Conservation (phyloP, 108 stramenopile species). For the Discostella pseudostelligera region DNA sequence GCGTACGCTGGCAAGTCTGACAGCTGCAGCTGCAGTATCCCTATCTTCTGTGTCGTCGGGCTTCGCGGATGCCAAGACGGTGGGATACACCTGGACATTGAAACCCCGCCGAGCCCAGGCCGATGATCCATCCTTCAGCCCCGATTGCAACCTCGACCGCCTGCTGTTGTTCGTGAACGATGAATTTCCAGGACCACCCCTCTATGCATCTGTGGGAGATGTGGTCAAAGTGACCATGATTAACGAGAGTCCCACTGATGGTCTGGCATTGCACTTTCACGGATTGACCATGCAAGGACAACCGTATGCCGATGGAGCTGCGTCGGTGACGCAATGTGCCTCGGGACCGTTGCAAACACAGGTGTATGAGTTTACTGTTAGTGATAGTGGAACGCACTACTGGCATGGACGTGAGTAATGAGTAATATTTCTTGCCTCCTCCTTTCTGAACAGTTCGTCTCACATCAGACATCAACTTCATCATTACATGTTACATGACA, state of each 20-base stretch:
- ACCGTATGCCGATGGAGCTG: constrained; percentile 42
- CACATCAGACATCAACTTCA: too few species aligned
- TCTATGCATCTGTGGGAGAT: constrained; percentile 21
- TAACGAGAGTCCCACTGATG: constrained; percentile 15
- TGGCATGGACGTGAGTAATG: constrained; percentile 40
- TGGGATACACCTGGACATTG: constrained; percentile 35
- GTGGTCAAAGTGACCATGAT: constrained; percentile 17
- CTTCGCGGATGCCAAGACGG: constrained; percentile 3
- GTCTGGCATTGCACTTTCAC: constrained; percentile 42
- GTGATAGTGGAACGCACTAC: constrained; percentile 43
- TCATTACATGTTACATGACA: too few species aligned
- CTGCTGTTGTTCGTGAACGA: constrained; percentile 35
- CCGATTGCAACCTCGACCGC: constrained; percentile 31
- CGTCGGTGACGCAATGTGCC: constrained; percentile 35
- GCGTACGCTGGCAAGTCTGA: too few species aligned
- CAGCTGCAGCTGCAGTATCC: too few species aligned
- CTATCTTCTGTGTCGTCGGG: neutral
- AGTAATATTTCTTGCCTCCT: too few species aligned
- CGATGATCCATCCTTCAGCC: constrained; percentile 7
- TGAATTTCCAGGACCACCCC: constrained; percentile 21
- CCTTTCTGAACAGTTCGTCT: too few species aligned
- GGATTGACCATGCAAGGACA: constrained; percentile 31
- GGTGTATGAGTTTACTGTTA: constrained; percentile 37
- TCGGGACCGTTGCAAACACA: constrained; percentile 33
- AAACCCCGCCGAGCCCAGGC: constrained; percentile 15